A percentile compares a stretch with the other conserved stretches of the same genome.
These are phyloP conservation scores for Hippophae rhamnoides DNA, from an alignment of 306 rosid species.

Conservation along the genomic window DNA sequence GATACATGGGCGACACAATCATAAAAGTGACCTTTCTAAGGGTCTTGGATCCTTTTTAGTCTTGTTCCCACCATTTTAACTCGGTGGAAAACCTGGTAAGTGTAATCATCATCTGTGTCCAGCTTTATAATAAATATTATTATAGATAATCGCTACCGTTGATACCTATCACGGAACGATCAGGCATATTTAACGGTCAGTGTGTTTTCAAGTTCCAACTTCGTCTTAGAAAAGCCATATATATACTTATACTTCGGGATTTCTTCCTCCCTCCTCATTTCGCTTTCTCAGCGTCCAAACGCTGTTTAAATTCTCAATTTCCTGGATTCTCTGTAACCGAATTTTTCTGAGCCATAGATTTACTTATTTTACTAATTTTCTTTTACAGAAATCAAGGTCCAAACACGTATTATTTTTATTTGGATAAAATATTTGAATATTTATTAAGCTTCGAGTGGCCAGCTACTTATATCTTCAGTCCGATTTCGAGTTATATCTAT, in stretches of 20 bases:
- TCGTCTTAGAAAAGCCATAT: neutral
- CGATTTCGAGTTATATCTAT: too few species aligned
- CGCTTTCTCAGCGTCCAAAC: constrained; percentile 2
- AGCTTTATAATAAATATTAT: neutral
- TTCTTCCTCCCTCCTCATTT: neutral
- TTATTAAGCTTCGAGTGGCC: too few species aligned
- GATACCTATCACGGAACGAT: neutral
- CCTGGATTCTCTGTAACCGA: neutral
- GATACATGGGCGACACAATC: constrained; percentile 33
- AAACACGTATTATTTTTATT: too few species aligned
- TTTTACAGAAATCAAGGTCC: too few species aligned
- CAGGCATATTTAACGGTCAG: constrained; percentile 15
- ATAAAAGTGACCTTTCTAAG: constrained; percentile 14
- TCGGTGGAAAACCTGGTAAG: neutral
- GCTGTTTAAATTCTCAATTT: constrained; percentile 1
- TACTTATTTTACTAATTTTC: neutral
- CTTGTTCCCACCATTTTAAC: constrained; percentile 12
- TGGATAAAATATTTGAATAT: too few species aligned
- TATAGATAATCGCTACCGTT: constrained; percentile 4
- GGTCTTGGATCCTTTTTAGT: neutral
- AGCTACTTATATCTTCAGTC: too few species aligned
- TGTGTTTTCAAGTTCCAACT: neutral
- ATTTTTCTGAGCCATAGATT: neutral
- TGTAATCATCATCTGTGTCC: constrained; percentile 1
- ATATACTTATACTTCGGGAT: constrained; percentile 14